Evolutionary conservation across 495 filamentous ascomycete genomes (phyloP).

Genomic region (Neurospora sp.): DNA sequence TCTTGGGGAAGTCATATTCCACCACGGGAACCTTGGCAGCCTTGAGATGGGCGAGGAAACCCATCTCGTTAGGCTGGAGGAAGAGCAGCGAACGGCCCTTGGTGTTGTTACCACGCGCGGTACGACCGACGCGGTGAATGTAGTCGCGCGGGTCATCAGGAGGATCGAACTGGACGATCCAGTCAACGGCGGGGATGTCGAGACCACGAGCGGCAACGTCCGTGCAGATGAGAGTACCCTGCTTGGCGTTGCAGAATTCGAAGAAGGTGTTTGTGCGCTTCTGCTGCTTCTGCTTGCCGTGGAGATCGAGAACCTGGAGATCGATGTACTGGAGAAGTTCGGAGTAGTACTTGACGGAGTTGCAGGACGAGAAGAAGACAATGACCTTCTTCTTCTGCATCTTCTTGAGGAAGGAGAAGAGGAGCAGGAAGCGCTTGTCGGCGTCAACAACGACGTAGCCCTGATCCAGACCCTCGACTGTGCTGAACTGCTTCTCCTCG

Average conservation of each 20-base stretch:
- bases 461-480: conserved; percentile 87
- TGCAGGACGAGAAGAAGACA: conserved; percentile 91
- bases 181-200: conserved; percentile 90
- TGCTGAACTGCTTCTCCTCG: conserved; percentile 38
- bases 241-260: conserved; percentile 90
- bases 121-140: conserved; percentile 94
- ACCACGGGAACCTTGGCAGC: conserved; percentile 87
- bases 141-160: conserved; percentile 88
- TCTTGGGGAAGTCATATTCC: conserved; percentile 88
- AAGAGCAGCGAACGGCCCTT: conserved; percentile 85
- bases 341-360: conserved; percentile 87
- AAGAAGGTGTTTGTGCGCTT: conserved; percentile 97
- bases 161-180: conserved; percentile 93
- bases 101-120: conserved; percentile 73
- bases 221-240: conserved; percentile 87
- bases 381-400: conserved; percentile 91
- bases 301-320: conserved; percentile 75
- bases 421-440: conserved; percentile 84
- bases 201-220: conserved; percentile 91
- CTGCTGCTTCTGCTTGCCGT: conserved; percentile 96
- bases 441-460: conserved; percentile 90
- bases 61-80: conserved; percentile 83
- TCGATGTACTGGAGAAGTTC: conserved; percentile 96
- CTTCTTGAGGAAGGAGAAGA: conserved; percentile 93
- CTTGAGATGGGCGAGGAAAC: conserved; percentile 86